Percentiles rank a stretch among this genome's conserved stretches.
These are phyloP conservation scores for Geranium incanum DNA, from an alignment of 441 rosid genomes.

Conservation along the genomic window DNA sequence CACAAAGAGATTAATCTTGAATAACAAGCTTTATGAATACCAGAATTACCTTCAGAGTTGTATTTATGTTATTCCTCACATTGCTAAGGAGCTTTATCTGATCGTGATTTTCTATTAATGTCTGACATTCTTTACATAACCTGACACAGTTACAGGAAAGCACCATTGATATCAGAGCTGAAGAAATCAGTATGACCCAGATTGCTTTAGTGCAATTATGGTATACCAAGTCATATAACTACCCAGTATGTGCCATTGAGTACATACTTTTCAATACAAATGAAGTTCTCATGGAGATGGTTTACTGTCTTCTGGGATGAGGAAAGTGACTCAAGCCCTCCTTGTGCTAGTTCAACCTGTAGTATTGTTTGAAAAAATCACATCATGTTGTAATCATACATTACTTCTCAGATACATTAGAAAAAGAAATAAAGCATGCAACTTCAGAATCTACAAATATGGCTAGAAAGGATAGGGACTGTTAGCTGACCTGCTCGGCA, in stretches of 20 bases:
- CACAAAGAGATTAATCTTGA: neutral
- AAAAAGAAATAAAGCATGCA: neutral
- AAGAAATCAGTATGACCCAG: neutral
- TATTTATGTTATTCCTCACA: slow-evolving; percentile 83
- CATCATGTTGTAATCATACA: neutral
- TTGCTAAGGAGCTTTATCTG: slow-evolving; percentile 97
- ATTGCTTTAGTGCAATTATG: neutral
- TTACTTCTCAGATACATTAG: neutral
- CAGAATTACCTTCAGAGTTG: slow-evolving; percentile 68
- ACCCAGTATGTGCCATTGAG: slow-evolving; percentile 7
- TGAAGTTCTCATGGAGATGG: slow-evolving; percentile 72
- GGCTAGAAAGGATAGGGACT: neutral
- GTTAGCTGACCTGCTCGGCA: slow-evolving; percentile 69
- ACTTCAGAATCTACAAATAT: neutral
- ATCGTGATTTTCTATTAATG: slow-evolving; percentile 90
- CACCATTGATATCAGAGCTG: neutral
- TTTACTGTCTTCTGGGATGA: slow-evolving; percentile 65
- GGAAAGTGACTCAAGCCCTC: slow-evolving; percentile 69
- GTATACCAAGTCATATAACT: neutral
- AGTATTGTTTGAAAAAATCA: slow-evolving; percentile 4
- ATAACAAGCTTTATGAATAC: neutral
- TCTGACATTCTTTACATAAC: slow-evolving; percentile 94
- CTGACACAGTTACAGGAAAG: slow-evolving; percentile 31
- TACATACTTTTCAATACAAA: slow-evolving; percentile 70
- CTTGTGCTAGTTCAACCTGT: slow-evolving; percentile 89